phyloP scores from a whole-genome alignment of 352 stramenopile species.

The Phytopythium sindhum region DNA sequence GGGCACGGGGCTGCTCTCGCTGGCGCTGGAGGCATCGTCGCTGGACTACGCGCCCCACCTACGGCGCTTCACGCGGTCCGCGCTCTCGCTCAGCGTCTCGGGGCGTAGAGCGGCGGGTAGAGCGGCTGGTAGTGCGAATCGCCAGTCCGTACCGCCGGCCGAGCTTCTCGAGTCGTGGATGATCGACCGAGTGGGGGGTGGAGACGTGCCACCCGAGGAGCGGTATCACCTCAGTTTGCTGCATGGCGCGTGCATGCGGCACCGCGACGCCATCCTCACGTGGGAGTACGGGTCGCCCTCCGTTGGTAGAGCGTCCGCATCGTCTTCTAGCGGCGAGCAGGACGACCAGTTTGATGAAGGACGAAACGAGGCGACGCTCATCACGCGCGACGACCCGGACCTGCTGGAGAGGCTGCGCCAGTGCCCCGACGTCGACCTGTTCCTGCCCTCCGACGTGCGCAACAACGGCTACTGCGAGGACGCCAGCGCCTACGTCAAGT shows the following conservation, averaged over 20 bases:
- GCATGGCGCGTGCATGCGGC: constrained; percentile 38
- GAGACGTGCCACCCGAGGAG: constrained; percentile 26
- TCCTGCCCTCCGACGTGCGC: constrained; percentile 36
- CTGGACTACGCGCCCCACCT: constrained; percentile 27
- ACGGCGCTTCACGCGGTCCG: constrained; percentile 16
- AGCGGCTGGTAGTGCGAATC: not conserved
- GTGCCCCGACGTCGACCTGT: constrained; percentile 70
- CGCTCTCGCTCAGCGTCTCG: constrained; percentile 5
- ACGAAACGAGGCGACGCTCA: constrained; percentile 20
- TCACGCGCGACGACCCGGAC: constrained; percentile 26
- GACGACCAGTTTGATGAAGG: constrained; percentile 15
- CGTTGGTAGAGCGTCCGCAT: not conserved
- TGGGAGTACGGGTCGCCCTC: constrained; percentile 31
- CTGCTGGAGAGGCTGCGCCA: constrained; percentile 44
- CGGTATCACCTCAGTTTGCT: constrained; percentile 48
- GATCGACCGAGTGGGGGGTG: not conserved
- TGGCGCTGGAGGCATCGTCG: constrained; percentile 25
- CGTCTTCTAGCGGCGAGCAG: not conserved
- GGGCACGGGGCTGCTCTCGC: constrained; percentile 21
- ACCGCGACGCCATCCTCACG: constrained; percentile 46
- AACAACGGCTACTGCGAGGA: constrained; percentile 74
- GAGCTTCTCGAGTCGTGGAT: not conserved
- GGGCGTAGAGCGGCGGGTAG: not conserved
- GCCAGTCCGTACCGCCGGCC: not conserved
- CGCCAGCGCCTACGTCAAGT: constrained; percentile 53